A percentile compares a stretch with the other conserved stretches of the same genome.
These are phyloP conservation scores for Aspergillus sp. DNA, from an alignment of 2,329 filamentous ascomycete species.

Conservation along the genomic window DNA sequence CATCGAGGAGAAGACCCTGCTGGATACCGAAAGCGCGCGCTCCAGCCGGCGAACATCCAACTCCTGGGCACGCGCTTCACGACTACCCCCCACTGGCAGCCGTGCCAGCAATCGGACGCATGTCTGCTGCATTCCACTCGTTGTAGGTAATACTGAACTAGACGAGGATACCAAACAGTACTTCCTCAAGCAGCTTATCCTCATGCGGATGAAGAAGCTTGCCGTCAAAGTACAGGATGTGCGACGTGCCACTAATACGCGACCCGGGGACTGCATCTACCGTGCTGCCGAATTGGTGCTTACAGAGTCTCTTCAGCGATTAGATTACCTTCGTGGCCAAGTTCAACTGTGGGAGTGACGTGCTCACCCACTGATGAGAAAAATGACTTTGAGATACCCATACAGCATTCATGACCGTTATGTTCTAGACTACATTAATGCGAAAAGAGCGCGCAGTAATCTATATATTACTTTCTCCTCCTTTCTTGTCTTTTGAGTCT, in stretches of 20 bases:
- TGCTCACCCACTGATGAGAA: too few relatives aligned
- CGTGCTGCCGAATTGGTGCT: constrained; percentile 5
- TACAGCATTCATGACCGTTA: too few relatives aligned
- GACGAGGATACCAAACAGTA: constrained; percentile 6
- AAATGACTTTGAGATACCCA: too few relatives aligned
- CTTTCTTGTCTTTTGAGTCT: too few relatives aligned
- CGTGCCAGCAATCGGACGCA: not conserved
- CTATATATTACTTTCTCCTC: too few relatives aligned
- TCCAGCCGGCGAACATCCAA: constrained; percentile 1
- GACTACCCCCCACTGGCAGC: not conserved
- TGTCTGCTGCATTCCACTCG: constrained; percentile 2
- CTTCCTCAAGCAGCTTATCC: constrained; percentile 6
- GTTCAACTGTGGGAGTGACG: constrained; percentile 5
- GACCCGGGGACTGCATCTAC: constrained; percentile 3
- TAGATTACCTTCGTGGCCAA: constrained; percentile 8
- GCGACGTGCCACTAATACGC: constrained; percentile 1
- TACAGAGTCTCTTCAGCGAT: constrained; percentile 3
- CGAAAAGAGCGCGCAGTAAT: too few relatives aligned
- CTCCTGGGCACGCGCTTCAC: not conserved
- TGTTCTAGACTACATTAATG: too few relatives aligned
- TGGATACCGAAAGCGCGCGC: constrained; percentile 3
- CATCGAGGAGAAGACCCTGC: constrained; percentile 7
- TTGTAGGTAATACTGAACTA: not conserved
- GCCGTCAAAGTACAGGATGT: constrained; percentile 5
- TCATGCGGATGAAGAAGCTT: constrained; percentile 6